phyloP scores from a whole-genome alignment of 768 basidiomycete genomes.

The Lentinula guzmanii region DNA sequence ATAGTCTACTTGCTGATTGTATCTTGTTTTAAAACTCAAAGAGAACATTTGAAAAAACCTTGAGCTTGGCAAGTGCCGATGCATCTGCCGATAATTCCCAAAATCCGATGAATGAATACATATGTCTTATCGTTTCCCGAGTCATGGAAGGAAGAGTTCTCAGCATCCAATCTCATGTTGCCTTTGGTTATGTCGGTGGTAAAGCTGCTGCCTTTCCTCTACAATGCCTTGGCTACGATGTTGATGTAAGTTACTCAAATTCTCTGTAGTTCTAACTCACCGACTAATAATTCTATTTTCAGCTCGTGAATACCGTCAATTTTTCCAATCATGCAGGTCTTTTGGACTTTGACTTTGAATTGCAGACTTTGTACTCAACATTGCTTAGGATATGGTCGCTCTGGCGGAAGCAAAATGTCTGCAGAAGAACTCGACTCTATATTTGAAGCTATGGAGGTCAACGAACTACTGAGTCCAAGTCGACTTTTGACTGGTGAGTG shows the following conservation, averaged over 20 bases:
- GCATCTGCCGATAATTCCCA: no score
- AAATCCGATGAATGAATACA: no score
- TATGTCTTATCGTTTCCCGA: no score
- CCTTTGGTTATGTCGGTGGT: slow-evolving; percentile 89
- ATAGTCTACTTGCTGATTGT: not conserved
- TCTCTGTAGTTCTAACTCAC: slow-evolving; percentile 15
- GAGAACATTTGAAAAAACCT: no score
- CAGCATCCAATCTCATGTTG: slow-evolving; percentile 91
- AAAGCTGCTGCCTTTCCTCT: slow-evolving; percentile 75
- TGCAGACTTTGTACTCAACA: not conserved
- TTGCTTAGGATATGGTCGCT: slow-evolving; percentile 69
- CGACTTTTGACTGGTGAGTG: slow-evolving; percentile 73
- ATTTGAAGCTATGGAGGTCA: slow-evolving; percentile 66
- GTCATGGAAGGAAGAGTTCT: slow-evolving; percentile 51
- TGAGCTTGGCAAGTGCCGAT: no score
- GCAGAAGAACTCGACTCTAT: slow-evolving; percentile 72
- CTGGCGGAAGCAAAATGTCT: slow-evolving; percentile 74
- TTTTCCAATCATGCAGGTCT: slow-evolving; percentile 91
- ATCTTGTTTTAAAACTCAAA: not conserved
- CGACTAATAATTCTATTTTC: slow-evolving; percentile 9
- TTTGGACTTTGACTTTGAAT: not conserved
- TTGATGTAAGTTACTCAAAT: slow-evolving; percentile 57
- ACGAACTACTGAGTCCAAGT: slow-evolving; percentile 66
- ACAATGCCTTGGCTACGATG: slow-evolving; percentile 89
- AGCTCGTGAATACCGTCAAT: slow-evolving; percentile 90